Evolutionary conservation across 352 stramenopile genomes (phyloP), one percentile per base, ranked within the genome.

Genomic region (Pythium monospermum): DNA sequence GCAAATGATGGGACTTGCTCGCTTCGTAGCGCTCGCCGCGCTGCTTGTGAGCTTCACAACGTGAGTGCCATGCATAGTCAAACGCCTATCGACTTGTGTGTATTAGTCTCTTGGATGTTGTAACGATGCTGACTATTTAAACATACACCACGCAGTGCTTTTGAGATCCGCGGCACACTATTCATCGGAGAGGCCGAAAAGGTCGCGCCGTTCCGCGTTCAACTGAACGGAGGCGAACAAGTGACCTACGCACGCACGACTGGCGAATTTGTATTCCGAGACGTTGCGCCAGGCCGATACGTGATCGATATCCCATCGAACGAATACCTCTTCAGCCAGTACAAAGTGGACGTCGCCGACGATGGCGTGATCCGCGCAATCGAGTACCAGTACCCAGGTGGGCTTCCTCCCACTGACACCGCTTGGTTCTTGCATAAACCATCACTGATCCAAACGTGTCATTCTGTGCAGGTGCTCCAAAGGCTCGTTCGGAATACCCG

Each of bases 341-440:
- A 68, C 58, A 84, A 85, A 46, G 47, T 87, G 31, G 74, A 87
- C 35, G 58, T 87, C 26, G 71, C 60, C 0, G 64, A 66, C 7
- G 71, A 85, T 22, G 76, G 73, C 7, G 52, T 75, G 16, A 70
- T 84, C 35, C 76, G 72, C 18, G 76, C 71, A 19, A 71, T 91
- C 47, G 77, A 93, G 55, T 88, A 85, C 67, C 87, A 91, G 59
- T 91, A 89, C 60, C 71, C 76, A 30, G 82, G 82, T 45, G 16
- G 7, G 45, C 13, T 22, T 21, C 10, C 4, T n/a, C 3, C 25
- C 12, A 6, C 18, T 6, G 16, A 16, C 15, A 11, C n/a, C n/a
- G n/a, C n/a, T n/a, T n/a, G n/a, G n/a, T n/a, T n/a, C n/a, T n/a
- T n/a, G n/a, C n/a, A n/a, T n/a, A n/a, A n/a, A n/a, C n/a, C n/a